Evolutionary conservation across 2,329 filamentous ascomycete species (phyloP), one percentile per base, ranked within the genome.

Genomic region (Curvularia lunata): DNA sequence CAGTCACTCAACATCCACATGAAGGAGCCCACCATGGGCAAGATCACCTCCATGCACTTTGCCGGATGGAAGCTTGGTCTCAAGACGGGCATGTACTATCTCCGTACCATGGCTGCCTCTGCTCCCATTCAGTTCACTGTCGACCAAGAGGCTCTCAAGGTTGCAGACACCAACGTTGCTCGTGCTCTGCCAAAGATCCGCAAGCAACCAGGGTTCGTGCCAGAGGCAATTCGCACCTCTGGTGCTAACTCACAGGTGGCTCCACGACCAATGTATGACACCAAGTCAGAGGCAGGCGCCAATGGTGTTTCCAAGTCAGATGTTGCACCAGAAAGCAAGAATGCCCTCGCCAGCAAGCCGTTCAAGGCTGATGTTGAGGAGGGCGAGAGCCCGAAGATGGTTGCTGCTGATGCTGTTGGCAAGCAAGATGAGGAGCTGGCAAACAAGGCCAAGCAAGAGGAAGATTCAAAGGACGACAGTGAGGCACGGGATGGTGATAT

Each of bases 71-170:
- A 98, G 85, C 88, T 98, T 66, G 95, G 95, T 74, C 87, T 99
- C 69, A 99, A 99, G 90, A 99, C 95, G 34, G 95, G 95, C 83
- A 98, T 99, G 95, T 99, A 99, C 88, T 99, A 99, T 81, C 88
- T 99, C 70, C 92, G 95, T 72, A 99, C 95, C 47, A 95, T 96
- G 88, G 95, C 95, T 63, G 95, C 95, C 34, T 93, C 93, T 18
- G 92, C 93, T 46, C 95, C 95, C 52, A 99, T 99, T 67, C 95
- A 99, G 80, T 99, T 99, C 83, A 99, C 95, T 4, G 95, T 99
- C 74, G 95, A 99, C 76, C 94, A 99, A 80, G 91, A 97, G 80
- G 91, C 91, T 55, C 88, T 99, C 69, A 91, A 92, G 82, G 87
- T 97, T 46, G 86, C 86, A 38, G 95, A 99, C 75, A 91, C 87